Evolutionary conservation across 2,329 filamentous ascomycete genomes (phyloP), one percentile per base, ranked within the genome.

Genomic region (Cercospora berteroae): DNA sequence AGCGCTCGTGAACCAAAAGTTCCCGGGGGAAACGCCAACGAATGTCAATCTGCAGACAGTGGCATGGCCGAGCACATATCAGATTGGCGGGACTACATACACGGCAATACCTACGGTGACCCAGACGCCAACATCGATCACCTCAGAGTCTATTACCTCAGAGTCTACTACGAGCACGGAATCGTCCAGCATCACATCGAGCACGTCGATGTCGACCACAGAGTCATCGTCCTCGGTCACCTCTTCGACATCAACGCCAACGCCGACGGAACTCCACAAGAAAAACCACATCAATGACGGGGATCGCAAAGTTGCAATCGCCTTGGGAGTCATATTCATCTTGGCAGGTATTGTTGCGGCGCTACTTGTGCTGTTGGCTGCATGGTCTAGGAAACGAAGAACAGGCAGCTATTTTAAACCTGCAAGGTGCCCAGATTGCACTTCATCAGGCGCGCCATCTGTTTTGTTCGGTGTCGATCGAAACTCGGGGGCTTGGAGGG

Each of bases 321-420:
- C 60, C 10, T 33, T 66, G 23, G 64, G 67, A 2, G 36, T 66
- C 13, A 23, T 68, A n/a, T n/a, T 66, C 29, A 66, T 57, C 29
- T 16, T 63, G 20, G 55, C 44, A 25, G 63, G 59, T 33, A 12
- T 66, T 5, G 25, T 39, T 18, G 20, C 60, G 10, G 62, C 58
- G 18, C 36, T 48, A 25, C 29, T 57, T 2, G 60, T 65, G 8
- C 57, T 67, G 13, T 59, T 42, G 12, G 44, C 58, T 9, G 27
- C 60, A n/a, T 67, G 66, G 62, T 58, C 56, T 1, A 60, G 66
- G 31, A 67, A 67, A 42, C 44, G 36, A 31, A 33, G 58, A 42
- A 62, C 57, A 18, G 66, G 66, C 25, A 31, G 31, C 23, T 67
- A 58, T 50, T 67, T 67, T 57, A 67, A 65, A 20, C 60, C 62